Evolutionary conservation across 345 rosid species (phyloP), one percentile per base, ranked within the genome.

Genomic region (Murraya paniculata): DNA sequence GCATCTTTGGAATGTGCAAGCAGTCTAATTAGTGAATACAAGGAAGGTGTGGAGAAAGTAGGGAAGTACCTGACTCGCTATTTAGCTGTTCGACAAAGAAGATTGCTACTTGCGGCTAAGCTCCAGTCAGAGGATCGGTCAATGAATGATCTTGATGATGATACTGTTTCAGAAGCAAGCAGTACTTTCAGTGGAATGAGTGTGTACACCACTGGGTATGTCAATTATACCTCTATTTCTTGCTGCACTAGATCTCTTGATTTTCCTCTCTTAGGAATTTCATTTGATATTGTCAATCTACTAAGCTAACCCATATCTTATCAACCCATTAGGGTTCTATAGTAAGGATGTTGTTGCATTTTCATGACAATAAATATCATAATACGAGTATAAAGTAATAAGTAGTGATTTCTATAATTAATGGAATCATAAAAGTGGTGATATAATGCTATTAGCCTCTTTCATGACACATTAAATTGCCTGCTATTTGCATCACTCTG

Each of bases 101-200:
- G 97, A 77, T 84, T 96, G 80, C 89, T 92, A 64, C 98, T 96
- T 74, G 97, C 92, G 70, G 99, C 95, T 57, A 94, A 94, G 88
- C 93, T 96, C 71, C 91, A 82, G 84, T 80, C 92, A 5, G 97
- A 92, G 83, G 97, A 91, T 60, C 90, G 82, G 18, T 84, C 91
- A 33, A 77, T 90, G 64, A 85, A 82, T 64, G 94, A 91, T 86
- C 87, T 91, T 56, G 98, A 94, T 53, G 93, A 92, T 75, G 99
- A 96, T 81, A 88, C 91, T 59, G 93, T 92, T 88, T 96, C 99
- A 55, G 99, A 94, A 87, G 82, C 94, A 76, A 94, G 99, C 81
- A 91, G 97, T 85, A 85, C 86, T 75, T 87, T 92, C 81, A 94
- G 98, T 82, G 98, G 98, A 84, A 96, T 96, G 98, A 96, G 99